These are phyloP conservation scores for Penicillium lividum DNA, from an alignment of 495 filamentous ascomycete species.

Conservation along the genomic window DNA sequence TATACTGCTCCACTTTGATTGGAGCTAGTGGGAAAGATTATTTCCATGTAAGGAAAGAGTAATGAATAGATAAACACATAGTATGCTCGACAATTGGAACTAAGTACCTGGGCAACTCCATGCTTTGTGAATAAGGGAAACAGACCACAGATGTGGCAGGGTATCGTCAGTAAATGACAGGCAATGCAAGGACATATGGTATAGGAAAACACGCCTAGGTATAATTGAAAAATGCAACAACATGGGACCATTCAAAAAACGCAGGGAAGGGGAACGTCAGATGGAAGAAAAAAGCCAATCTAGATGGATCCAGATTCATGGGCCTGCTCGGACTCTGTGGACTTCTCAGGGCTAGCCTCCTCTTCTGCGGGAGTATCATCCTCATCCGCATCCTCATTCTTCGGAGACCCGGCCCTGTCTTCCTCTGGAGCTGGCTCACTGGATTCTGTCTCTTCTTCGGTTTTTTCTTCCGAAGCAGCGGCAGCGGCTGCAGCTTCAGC, in stretches of 20 bases:
- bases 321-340: neutral
- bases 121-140: conserved; percentile 16
- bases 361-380: conserved; percentile 8
- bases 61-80: neutral
- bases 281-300: conserved; percentile 1
- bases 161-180: conserved; percentile 33
- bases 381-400: conserved; percentile 1
- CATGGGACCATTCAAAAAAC: conserved; percentile 6
- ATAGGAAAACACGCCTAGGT: conserved; percentile 22
- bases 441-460: conserved; percentile 14
- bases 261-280: neutral
- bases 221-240: conserved; percentile 16
- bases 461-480: conserved; percentile 15
- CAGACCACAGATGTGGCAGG: conserved; percentile 25
- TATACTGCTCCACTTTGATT: neutral
- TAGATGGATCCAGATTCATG: conserved; percentile 8
- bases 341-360: conserved; percentile 15
- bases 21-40: neutral
- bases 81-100: neutral
- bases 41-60: neutral
- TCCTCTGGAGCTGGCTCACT: conserved; percentile 6
- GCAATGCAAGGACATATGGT: conserved; percentile 14
- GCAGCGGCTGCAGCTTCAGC: conserved; percentile 28
- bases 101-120: conserved; percentile 13
- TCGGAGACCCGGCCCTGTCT: neutral